Percentiles rank a stretch among this genome's conserved stretches.
phyloP scores from a whole-genome alignment of 176 grass and related monocot genomes.

The Oryza punctata region DNA sequence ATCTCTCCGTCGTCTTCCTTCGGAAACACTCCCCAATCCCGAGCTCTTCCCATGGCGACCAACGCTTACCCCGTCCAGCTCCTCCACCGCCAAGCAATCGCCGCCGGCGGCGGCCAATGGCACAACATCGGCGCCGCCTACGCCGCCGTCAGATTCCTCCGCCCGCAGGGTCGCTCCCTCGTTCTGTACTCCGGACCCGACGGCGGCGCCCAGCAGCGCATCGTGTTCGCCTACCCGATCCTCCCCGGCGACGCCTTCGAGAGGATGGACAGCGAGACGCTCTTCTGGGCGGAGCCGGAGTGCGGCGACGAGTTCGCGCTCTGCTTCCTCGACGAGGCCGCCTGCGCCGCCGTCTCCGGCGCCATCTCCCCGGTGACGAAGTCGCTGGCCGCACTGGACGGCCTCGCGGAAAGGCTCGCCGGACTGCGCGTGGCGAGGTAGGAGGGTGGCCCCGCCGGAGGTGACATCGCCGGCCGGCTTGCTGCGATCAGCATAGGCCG shows the following conservation, averaged over 20 bases:
- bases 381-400: constrained; percentile 17
- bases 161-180: constrained; percentile 40
- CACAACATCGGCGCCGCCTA: constrained; percentile 30
- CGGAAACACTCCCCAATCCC: no score
- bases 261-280: constrained; percentile 27
- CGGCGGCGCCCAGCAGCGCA: constrained; percentile 16
- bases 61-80: constrained; percentile 20
- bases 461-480: constrained; percentile 6
- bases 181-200: constrained; percentile 35
- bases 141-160: constrained; percentile 36
- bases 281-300: constrained; percentile 35
- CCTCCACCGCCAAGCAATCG: constrained; percentile 9
- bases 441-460: background rate
- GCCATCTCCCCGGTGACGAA: constrained; percentile 25
- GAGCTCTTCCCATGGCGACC: constrained; percentile 1
- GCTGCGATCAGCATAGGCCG: constrained; percentile 40
- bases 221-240: constrained; percentile 47
- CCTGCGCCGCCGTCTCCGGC: constrained; percentile 32
- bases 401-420: constrained; percentile 31
- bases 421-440: constrained; percentile 33
- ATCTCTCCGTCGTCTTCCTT: no score
- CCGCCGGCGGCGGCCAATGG: background rate
- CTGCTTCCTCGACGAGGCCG: constrained; percentile 38
- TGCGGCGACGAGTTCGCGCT: constrained; percentile 33
- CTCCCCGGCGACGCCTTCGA: constrained; percentile 41